phyloP scores from a whole-genome alignment of 495 filamentous ascomycete species.

The Trichoderma gamsii region DNA sequence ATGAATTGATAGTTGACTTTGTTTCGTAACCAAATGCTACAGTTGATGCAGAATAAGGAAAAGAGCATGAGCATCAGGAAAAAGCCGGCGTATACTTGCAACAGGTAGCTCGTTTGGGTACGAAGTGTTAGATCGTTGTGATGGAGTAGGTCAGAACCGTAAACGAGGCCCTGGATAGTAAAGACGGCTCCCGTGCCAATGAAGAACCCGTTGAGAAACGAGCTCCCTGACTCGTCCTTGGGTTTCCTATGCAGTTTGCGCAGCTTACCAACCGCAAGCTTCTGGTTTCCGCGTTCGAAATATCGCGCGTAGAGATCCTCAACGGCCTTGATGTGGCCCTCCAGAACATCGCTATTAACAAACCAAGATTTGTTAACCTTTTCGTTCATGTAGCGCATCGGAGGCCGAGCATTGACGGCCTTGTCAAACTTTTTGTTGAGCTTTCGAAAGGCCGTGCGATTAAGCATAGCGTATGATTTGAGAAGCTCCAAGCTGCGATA shows the following conservation, averaged over 20 bases:
- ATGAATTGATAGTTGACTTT: conserved; percentile 96
- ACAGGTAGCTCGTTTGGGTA: conserved; percentile 62
- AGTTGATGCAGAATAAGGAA: conserved; percentile 69
- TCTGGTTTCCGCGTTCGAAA: conserved; percentile 84
- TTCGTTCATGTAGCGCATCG: conserved; percentile 80
- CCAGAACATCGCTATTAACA: conserved; percentile 74
- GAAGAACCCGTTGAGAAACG: conserved; percentile 76
- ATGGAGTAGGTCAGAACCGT: conserved; percentile 49
- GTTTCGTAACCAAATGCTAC: conserved; percentile 68
- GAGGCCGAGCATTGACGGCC: conserved; percentile 66
- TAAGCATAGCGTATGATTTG: conserved; percentile 82
- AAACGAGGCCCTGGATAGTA: conserved; percentile 65
- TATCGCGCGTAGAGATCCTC: conserved; percentile 92
- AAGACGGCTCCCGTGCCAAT: conserved; percentile 70
- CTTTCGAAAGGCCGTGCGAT: conserved; percentile 89
- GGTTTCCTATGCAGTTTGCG: conserved; percentile 55
- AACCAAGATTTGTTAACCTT: conserved; percentile 88
- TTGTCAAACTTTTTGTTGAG: conserved; percentile 99
- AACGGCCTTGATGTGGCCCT: conserved; percentile 66
- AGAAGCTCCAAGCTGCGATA: conserved; percentile 87
- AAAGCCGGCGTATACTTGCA: conserved; percentile 83
- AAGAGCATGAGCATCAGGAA: conserved; percentile 71
- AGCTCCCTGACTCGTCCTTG: conserved; percentile 62
- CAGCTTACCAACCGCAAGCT: conserved; percentile 81
- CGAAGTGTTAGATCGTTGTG: conserved; percentile 40